Percentiles rank a stretch among this genome's conserved stretches.
These are phyloP conservation scores for Phytophthora pinifolia DNA, from an alignment of 352 stramenopile species.

Conservation along the genomic window DNA sequence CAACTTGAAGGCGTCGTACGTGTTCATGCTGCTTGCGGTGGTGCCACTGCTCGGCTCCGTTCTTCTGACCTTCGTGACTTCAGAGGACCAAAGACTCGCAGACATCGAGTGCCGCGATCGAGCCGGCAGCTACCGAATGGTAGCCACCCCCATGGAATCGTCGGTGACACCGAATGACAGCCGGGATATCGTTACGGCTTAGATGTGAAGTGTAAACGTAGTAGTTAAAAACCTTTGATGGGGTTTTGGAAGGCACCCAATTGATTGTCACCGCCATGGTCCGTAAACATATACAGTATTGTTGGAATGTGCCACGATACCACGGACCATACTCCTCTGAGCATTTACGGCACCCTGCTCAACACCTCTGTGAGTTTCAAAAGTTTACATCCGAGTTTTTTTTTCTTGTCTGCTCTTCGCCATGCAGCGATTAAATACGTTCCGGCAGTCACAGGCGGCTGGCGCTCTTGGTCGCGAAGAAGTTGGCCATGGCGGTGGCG, in stretches of 20 bases:
- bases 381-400: conserved; percentile 10
- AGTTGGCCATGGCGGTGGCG: conserved; percentile 45
- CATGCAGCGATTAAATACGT: conserved; percentile 26
- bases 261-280: no score
- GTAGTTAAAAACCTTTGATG: no score
- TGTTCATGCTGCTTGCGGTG: conserved; percentile 39
- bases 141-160: conserved; percentile 15
- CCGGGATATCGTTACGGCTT: conserved; percentile 16
- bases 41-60: conserved; percentile 35
- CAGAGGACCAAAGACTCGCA: conserved; percentile 9
- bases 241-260: no score
- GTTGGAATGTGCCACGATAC: no score
- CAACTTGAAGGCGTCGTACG: conserved; percentile 37
- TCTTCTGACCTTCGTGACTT: conserved; percentile 34
- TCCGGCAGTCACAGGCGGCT: conserved; percentile 40
- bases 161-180: conserved; percentile 17
- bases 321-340: no score
- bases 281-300: no score
- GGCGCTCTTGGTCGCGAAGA: conserved; percentile 33
- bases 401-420: conserved; percentile 8
- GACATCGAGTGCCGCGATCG: conserved; percentile 21
- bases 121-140: conserved; percentile 29
- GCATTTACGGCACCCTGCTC: no score
- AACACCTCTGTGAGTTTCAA: not conserved
- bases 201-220: not conserved